Base-by-base conservation (phyloP, 2,329 filamentous ascomycete genomes). In the Ilyonectria destructans region DNA sequence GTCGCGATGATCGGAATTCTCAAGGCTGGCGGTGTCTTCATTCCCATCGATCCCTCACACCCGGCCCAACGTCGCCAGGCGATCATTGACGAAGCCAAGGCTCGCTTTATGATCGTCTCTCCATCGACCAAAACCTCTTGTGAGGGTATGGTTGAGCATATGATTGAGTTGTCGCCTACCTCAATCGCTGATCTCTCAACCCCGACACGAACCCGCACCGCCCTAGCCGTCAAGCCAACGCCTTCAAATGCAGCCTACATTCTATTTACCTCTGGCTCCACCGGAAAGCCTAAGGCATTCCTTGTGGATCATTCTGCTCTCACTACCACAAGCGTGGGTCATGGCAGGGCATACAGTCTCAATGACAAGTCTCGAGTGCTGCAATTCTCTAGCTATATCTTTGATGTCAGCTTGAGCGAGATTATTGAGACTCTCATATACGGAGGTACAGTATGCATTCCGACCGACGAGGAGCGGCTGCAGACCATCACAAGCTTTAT, bases 231-330 rank as follows among this genome's bases (percentile, higher is more conserved):
- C n/a, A 49, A 37, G 10, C 40, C 45, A 5, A 37, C 17, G 8
- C 54, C 64, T 8, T 52, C 43, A 2, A 21, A 56, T 46, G 37
- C 54, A 2, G 55, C 60, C 1, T 79, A 79, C 52, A 84, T 86
- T 67, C 84, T 88, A 70, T 89, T 88, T 74, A 89, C 87, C 6
- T 88, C 86, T 3, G 87, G 87, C 31, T 87, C 84, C 35, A 89
- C 87, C 0, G 87, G 87, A 13, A 80, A 80, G 23, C 87, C 87
- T 0, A 89, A 89, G 76, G 86, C 86, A 23, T 85, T 87, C 23
- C 80, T 86, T 31, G 59, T 78, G 15, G 43, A 45, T n/a, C 69
- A 71, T 13, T 19, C 33, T 8, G 60, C 52, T 21, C 29, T 61
- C 2, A 37, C 56, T 6, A 37, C 64, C 13, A 62, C 59, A 9